Conservation (phyloP, 208 protist species). For the Phytomonas sp. region DNA sequence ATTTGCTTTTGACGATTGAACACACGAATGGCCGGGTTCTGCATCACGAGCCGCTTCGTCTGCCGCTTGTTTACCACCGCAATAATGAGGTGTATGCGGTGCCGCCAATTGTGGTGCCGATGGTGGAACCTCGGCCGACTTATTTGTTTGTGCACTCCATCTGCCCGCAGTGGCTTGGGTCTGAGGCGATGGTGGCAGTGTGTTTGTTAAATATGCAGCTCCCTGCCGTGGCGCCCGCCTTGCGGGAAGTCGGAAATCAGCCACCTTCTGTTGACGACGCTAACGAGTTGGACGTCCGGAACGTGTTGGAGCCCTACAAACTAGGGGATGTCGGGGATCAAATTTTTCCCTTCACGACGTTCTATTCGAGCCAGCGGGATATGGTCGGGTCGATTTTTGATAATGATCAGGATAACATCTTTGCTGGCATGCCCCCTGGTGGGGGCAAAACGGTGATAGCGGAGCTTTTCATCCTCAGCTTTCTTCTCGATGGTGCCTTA, state of each 20-base stretch:
- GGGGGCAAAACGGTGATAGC: slow-evolving; percentile 92
- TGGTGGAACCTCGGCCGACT: slow-evolving; percentile 93
- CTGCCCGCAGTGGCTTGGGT: slow-evolving; percentile 87
- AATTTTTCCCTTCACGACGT: slow-evolving; percentile 88
- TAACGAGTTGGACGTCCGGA: slow-evolving; percentile 49
- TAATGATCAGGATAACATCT: slow-evolving; percentile 89
- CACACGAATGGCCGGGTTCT: slow-evolving; percentile 95
- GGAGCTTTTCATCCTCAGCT: slow-evolving; percentile 80
- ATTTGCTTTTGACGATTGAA: slow-evolving; percentile 95
- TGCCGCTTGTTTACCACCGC: slow-evolving; percentile 71
- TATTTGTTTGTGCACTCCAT: slow-evolving; percentile 92
- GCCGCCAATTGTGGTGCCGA: slow-evolving; percentile 94
- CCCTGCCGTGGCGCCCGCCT: slow-evolving; percentile 50
- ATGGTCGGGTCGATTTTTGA: slow-evolving; percentile 90
- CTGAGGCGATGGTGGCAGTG: slow-evolving; percentile 65
- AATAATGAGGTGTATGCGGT: slow-evolving; percentile 64
- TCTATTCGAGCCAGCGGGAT: slow-evolving; percentile 96
- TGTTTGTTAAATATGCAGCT: slow-evolving; percentile 93
- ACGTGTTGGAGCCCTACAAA: slow-evolving; percentile 66
- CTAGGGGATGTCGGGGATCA: slow-evolving; percentile 60
- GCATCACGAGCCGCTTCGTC: slow-evolving; percentile 93
- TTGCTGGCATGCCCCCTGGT: slow-evolving; percentile 94
- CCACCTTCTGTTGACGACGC: slow-evolving; percentile 53
- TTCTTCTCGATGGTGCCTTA: slow-evolving; percentile 52
- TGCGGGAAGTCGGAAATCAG: slow-evolving; percentile 62